Conservation (phyloP, 495 filamentous ascomycete species). For the Aspergillus leporis region DNA sequence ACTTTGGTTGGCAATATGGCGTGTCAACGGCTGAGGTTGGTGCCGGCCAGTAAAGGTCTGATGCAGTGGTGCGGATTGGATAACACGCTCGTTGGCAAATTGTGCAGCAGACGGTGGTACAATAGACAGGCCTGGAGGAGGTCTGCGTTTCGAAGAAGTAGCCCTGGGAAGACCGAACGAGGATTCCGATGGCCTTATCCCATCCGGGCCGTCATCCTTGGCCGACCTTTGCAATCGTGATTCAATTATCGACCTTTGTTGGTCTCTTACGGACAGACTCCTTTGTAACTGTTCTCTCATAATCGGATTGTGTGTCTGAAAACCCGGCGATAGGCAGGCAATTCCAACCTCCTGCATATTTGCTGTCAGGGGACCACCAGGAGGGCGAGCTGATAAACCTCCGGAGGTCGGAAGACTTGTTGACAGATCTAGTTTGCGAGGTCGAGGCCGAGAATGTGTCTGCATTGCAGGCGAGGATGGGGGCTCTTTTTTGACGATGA, state of each 20-base stretch:
- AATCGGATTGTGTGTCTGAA: slow-evolving; percentile 91
- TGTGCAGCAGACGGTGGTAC: slow-evolving; percentile 94
- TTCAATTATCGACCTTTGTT: slow-evolving; percentile 94
- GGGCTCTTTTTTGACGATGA: slow-evolving; percentile 95
- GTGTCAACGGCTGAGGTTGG: slow-evolving; percentile 75
- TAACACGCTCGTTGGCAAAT: slow-evolving; percentile 93
- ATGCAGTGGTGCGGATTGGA: slow-evolving; percentile 94
- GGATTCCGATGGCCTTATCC: slow-evolving; percentile 51
- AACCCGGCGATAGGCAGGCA: slow-evolving; percentile 92
- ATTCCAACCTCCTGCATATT: slow-evolving; percentile 91
- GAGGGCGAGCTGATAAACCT: slow-evolving; percentile 59
- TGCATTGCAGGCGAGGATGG: slow-evolving; percentile 78
- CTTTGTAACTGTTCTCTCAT: slow-evolving; percentile 95
- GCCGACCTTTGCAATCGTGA: slow-evolving; percentile 83
- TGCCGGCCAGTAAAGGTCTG: slow-evolving; percentile 93
- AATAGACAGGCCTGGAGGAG: slow-evolving; percentile 89
- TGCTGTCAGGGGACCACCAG: slow-evolving; percentile 76
- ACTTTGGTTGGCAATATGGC: slow-evolving; percentile 81
- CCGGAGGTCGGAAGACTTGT: slow-evolving; percentile 64
- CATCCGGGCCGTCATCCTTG: slow-evolving; percentile 69
- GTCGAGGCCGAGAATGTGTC: slow-evolving; percentile 70
- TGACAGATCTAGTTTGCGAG: slow-evolving; percentile 85
- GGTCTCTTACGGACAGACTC: slow-evolving; percentile 90
- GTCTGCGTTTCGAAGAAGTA: slow-evolving; percentile 69
- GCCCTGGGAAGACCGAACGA: slow-evolving; percentile 64